Base-by-base conservation (phyloP, 306 rosid genomes). In the Macrotyloma uniflorum region DNA sequence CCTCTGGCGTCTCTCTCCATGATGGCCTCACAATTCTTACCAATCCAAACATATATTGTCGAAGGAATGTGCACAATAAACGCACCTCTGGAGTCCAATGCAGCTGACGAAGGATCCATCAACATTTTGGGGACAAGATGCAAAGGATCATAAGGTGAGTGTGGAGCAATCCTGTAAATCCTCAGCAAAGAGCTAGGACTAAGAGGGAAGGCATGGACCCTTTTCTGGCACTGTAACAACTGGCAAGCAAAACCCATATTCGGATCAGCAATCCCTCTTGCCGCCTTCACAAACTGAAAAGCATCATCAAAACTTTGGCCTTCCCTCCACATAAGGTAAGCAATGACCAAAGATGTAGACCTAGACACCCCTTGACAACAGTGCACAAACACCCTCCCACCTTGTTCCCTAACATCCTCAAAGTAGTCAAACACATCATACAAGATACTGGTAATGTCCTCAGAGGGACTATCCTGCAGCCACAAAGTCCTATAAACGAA, bases 211-310 rank as follows among this genome's bases (percentile, higher is more conserved):
- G 99, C 99, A 75, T 93, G 96, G 19, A 96, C 99, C 89, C 99
- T 91, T 84, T 96, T 96, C 77, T 96, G 99, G 72, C 98, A 96
- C 89, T 96, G 99, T 68, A 96, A 80, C 73, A 96, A 84, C 72
- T 96, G 99, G 79, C 99, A 96, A 72, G 99, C 99, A 67, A 96
- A 96, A 42, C 99, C 99, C 99, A 96, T 93, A 81, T 96, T 96
- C 3, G 99, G 99, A 82, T 96, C 99, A 1, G 99, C 99, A 36
- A 96, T 96, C 42, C 99, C 97, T 63, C 98, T 96, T 0, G 98
- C 99, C 0, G 99, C 98, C 87, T 96, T 96, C 81, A 96, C 99
- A 86, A 91, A 91, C 88, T 91, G 99, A 85, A 96, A 93, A 43
- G 99, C 99, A 84, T 96, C 99, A 77, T 96, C 99, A 45, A 96